Evolutionary conservation across 257 asterid genomes (phyloP), one percentile per base, ranked within the genome.

Genomic region (Plantago major): DNA sequence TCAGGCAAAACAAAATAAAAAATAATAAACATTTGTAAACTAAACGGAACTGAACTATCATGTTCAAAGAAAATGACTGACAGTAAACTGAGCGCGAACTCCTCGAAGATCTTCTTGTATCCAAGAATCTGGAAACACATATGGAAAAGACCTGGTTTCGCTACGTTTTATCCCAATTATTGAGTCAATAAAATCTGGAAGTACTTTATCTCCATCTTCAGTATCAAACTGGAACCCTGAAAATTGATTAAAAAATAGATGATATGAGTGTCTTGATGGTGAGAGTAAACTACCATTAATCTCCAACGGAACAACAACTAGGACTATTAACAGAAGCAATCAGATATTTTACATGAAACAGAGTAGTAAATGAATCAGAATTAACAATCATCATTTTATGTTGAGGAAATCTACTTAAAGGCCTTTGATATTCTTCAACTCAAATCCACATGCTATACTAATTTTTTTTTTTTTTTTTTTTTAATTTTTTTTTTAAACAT

Each of bases 191-290:
- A 92, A 92, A 66, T 87, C 95, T 11, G 97, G 95, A 71, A 92
- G 93, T 55, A 92, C 90, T 68, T 67, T 82, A 69, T 86, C 84
- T 55, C 86, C 99, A 68, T 92, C 95, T 73, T 92, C 99, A 11
- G 99, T 84, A 75, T 89, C 99, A 71, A 92, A 89, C 68, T 82
- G 94, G 70, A 92, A 92, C 70, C 95, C 95, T 92, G 90, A 46
- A 63, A 71, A 53, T 52, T 46, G 14, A 10, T 47, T 58, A n/a
- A 10, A 22, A 42, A 58, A 15, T 45, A 15, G 7, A 19, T 17
- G 58, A 49, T 13, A 52, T 46, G 12, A 60, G 11, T 55, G 58
- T 56, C 16, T 38, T 33, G 60, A 45, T 46, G 55, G 42, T 22
- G 26, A 51, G 53, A 17, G 28, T 54, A 60, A 54, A 60, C 55